Evolutionary conservation across 2,329 filamentous ascomycete genomes (phyloP).

Genomic region (Malbranchea cinnamomea): DNA sequence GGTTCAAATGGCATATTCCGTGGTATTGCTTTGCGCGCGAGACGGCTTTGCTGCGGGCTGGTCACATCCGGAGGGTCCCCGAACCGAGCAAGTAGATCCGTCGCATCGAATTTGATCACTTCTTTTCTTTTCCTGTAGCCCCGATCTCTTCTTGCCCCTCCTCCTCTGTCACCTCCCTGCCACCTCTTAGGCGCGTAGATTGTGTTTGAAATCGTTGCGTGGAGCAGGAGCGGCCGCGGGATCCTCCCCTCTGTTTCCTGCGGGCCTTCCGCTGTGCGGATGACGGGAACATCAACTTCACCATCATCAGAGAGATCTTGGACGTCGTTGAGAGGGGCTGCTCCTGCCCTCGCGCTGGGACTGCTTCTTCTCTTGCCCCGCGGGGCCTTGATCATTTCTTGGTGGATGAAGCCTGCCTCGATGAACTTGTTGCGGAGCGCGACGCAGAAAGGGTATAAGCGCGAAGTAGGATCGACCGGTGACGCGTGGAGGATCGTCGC

Average conservation of each 20-base stretch:
- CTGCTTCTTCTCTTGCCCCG: slow-evolving; percentile 1
- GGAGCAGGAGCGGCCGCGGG: slow-evolving; percentile 51
- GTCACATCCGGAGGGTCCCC: slow-evolving; percentile 10
- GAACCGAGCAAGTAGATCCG: slow-evolving; percentile 19
- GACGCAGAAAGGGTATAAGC: slow-evolving; percentile 28
- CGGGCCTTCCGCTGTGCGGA: slow-evolving; percentile 1
- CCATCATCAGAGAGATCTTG: too few species aligned
- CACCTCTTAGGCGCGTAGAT: slow-evolving; percentile 42
- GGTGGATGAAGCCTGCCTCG: slow-evolving; percentile 27
- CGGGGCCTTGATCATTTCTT: slow-evolving; percentile 7
- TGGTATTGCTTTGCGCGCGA: slow-evolving; percentile 1
- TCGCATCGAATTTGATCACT: slow-evolving; percentile 34
- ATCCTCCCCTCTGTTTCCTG: slow-evolving; percentile 5
- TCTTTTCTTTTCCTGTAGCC: slow-evolving; percentile 10
- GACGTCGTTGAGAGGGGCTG: too few species aligned
- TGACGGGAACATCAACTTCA: not conserved
- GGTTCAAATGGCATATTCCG: not conserved
- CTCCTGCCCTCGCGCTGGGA: not conserved
- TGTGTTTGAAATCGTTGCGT: slow-evolving; percentile 78
- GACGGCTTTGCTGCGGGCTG: slow-evolving; percentile 3
- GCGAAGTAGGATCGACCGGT: slow-evolving; percentile 24
- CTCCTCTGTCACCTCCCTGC: slow-evolving; percentile 3
- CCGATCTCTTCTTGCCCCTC: too few species aligned
- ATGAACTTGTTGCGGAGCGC: slow-evolving; percentile 27
- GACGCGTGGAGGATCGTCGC: slow-evolving; percentile 28